Evolutionary conservation across 2,329 filamentous ascomycete genomes (phyloP), one percentile per base, ranked within the genome.

Genomic region (Trichoderma sp.): DNA sequence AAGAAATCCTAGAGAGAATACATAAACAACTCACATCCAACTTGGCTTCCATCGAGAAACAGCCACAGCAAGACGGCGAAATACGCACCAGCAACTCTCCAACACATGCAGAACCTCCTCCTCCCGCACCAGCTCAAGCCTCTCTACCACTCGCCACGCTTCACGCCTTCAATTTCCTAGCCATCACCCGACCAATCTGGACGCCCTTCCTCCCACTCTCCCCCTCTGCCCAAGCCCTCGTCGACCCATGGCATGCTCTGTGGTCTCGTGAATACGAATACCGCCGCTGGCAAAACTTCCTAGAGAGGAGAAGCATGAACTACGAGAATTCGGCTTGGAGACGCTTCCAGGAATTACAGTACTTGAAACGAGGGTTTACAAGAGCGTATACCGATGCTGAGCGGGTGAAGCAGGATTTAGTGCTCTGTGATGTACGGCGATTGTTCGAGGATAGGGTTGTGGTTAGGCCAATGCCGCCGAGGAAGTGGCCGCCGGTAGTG

Each of bases 131-230:
- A 29, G 45, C 12, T n/a, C 74, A 73, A 68, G 66, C 65, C 4
- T 77, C 78, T 2, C 74, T 81, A 0, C 79, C 79, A 7, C 78
- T 81, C 9, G 80, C 80, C 24, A 77, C 75, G 3, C 76, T 81
- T 1, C 79, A 81, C 59, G 79, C 80, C 4, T 79, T 80, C 67
- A 78, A 79, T n/a, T 78, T 77, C 9, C 75, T 81, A 3, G 80
- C 78, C 35, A 75, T 81, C 63, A 75, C 75, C 8, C 77, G 78
- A 4, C 77, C 76, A 2, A 78, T 78, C 14, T 79, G 79, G 75
- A 77, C 75, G 5, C 78, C 77, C 1, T 79, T 77, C 33, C 67
- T 80, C 1, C 75, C 79, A 0, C 71, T 81, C 1, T 71, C 79
- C 1, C 60, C 75, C 0, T 50, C 65, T 0, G 33, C 78, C 0